Conservation (phyloP, 768 basidiomycete species). For the Panus rudis region DNA sequence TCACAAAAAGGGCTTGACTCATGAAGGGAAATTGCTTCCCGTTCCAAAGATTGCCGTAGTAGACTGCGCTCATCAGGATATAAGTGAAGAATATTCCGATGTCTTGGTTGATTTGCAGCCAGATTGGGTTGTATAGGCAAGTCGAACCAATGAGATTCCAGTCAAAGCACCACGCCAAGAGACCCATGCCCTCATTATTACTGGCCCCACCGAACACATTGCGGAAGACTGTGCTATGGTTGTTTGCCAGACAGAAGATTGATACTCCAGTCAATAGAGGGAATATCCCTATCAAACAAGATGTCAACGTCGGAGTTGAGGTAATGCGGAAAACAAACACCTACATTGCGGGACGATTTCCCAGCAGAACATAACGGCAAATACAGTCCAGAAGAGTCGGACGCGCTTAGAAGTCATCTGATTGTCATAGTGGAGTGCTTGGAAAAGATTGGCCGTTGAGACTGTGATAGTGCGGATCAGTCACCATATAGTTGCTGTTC, state of each 20-base stretch:
- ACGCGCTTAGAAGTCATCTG: constrained; percentile 32
- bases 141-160: constrained; percentile 52
- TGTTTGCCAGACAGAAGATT: constrained; percentile 31
- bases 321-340: constrained; percentile 20
- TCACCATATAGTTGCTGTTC: background rate
- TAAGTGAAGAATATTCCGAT: constrained; percentile 26
- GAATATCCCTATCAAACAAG: constrained; percentile 26
- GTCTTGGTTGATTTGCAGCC: constrained; percentile 19
- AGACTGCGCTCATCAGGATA: constrained; percentile 23
- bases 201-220: constrained; percentile 31
- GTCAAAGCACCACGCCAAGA: constrained; percentile 52
- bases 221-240: constrained; percentile 18
- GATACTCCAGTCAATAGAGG: constrained; percentile 27
- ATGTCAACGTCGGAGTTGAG: background rate
- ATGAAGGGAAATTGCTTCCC: constrained; percentile 56
- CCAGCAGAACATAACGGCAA: constrained; percentile 26
- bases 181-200: constrained; percentile 51
- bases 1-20: constrained; percentile 23
- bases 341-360: constrained; percentile 35
- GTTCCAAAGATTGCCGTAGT: constrained; percentile 46
- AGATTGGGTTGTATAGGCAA: constrained; percentile 28
- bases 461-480: constrained; percentile 10
- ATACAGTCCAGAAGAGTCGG: constrained; percentile 34
- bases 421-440: constrained; percentile 31
- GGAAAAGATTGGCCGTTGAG: constrained; percentile 24